Conservation (phyloP, 441 rosid species). For the Geranium incanum region DNA sequence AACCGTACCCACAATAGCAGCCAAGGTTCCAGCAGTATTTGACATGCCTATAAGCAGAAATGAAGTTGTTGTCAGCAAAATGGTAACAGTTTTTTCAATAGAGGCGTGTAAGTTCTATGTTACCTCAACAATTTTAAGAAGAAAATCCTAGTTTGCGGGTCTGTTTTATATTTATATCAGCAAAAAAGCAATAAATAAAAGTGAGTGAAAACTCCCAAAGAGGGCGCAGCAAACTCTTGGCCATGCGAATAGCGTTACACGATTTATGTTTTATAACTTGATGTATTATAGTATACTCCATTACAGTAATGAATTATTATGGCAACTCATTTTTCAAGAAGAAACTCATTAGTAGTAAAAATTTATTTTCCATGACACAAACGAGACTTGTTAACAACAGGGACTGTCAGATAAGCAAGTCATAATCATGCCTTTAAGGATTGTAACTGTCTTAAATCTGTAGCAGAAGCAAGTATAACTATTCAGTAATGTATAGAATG, state of each 20-base stretch:
- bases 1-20: slow-evolving; percentile 89
- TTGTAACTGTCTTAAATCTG: background rate
- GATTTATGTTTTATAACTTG: background rate
- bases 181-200: too few species aligned
- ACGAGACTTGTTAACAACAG: background rate
- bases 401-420: background rate
- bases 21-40: slow-evolving; percentile 74
- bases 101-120: background rate
- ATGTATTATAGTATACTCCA: background rate
- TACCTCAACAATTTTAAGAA: slow-evolving; percentile 1
- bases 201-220: too few species aligned
- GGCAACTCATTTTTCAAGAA: background rate
- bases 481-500: background rate
- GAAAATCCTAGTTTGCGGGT: background rate
- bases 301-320: background rate
- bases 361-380: background rate
- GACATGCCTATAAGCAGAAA: slow-evolving; percentile 53
- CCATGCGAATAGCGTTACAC: too few species aligned
- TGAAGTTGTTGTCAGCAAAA: background rate
- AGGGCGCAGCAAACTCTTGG: too few species aligned
- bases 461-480: background rate
- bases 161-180: too few species aligned
- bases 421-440: background rate
- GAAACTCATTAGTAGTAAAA: background rate
- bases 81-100: background rate